Evolutionary conservation across 495 filamentous ascomycete species (phyloP).

Genomic region (Pseudotulostoma volvatum): DNA sequence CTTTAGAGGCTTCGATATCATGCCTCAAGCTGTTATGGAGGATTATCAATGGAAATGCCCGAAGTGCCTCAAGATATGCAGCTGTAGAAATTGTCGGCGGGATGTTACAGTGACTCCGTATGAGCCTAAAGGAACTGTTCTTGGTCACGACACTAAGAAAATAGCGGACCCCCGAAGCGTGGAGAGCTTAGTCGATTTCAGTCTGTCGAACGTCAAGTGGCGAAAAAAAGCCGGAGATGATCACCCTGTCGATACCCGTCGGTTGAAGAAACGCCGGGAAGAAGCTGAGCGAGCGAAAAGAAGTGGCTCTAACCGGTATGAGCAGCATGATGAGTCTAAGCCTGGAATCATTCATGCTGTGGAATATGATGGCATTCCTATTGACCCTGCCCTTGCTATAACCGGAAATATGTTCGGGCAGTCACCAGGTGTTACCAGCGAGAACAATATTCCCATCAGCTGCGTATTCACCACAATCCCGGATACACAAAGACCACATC

Average conservation of each 20-base stretch:
- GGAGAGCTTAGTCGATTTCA: constrained; percentile 73
- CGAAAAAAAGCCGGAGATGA: constrained; percentile 40
- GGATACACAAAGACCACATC: too few relatives aligned
- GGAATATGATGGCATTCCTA: constrained; percentile 23
- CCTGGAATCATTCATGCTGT: constrained; percentile 9
- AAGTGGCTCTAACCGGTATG: constrained; percentile 23
- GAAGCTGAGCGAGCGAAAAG: constrained; percentile 35
- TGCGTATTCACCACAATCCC: too few relatives aligned
- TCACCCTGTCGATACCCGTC: constrained; percentile 22
- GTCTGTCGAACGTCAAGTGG: constrained; percentile 67
- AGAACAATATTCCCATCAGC: too few relatives aligned
- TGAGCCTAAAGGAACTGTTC: constrained; percentile 62
- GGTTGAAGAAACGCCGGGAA: constrained; percentile 29
- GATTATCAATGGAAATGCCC: constrained; percentile 73
- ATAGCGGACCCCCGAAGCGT: constrained; percentile 80
- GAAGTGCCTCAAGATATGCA: constrained; percentile 68
- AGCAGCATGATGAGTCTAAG: constrained; percentile 17
- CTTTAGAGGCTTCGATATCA: constrained; percentile 75
- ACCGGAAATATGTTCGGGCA: not conserved
- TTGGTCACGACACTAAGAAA: constrained; percentile 77
- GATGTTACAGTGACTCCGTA: constrained; percentile 48
- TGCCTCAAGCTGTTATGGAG: constrained; percentile 65
- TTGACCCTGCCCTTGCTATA: constrained; percentile 32
- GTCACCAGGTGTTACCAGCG: not conserved
- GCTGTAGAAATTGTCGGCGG: constrained; percentile 58